Evolutionary conservation across 495 filamentous ascomycete genomes (phyloP).

Genomic region (Penicillium canescens): DNA sequence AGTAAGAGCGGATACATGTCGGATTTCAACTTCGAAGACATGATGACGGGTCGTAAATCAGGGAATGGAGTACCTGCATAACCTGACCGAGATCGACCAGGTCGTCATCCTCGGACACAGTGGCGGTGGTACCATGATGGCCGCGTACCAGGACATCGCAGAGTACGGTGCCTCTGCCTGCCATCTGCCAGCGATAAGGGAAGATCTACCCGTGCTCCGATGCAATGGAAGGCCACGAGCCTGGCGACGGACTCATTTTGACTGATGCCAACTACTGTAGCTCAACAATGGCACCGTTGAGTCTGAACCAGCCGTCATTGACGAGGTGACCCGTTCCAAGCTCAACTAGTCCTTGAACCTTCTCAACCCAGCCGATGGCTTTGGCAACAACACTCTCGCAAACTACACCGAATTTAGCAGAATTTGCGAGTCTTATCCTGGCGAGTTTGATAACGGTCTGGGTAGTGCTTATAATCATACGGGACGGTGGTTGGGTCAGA

Average conservation of each 20-base stretch:
- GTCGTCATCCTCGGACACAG: slow-evolving; percentile 14
- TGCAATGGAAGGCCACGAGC: slow-evolving; percentile 2
- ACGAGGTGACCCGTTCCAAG: not conserved
- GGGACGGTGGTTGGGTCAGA: not conserved
- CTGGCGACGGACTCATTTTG: slow-evolving; percentile 12
- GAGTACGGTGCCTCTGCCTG: slow-evolving; percentile 16
- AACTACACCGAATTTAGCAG: slow-evolving; percentile 11
- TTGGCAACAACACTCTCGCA: not conserved
- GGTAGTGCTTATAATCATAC: slow-evolving; percentile 2
- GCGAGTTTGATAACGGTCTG: slow-evolving; percentile 7
- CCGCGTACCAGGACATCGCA: slow-evolving; percentile 16
- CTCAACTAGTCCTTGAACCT: slow-evolving; percentile 9
- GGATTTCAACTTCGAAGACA: slow-evolving; percentile 15
- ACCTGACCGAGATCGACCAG: slow-evolving; percentile 12
- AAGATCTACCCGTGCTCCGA: slow-evolving; percentile 16
- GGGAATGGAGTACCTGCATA: slow-evolving; percentile 7
- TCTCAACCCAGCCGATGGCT: slow-evolving; percentile 11
- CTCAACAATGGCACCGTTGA: slow-evolving; percentile 15
- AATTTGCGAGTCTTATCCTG: slow-evolving; percentile 10
- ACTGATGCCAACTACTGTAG: slow-evolving; percentile 6
- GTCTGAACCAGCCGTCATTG: slow-evolving; percentile 9
- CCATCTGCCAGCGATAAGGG: slow-evolving; percentile 11
- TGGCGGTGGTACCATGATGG: slow-evolving; percentile 18
- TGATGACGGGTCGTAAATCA: slow-evolving; percentile 5
- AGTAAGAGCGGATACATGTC: slow-evolving; percentile 13